phyloP scores from a whole-genome alignment of 225 moss, liverwort and hornwort genomes.

The Marchantia polymorpha region DNA sequence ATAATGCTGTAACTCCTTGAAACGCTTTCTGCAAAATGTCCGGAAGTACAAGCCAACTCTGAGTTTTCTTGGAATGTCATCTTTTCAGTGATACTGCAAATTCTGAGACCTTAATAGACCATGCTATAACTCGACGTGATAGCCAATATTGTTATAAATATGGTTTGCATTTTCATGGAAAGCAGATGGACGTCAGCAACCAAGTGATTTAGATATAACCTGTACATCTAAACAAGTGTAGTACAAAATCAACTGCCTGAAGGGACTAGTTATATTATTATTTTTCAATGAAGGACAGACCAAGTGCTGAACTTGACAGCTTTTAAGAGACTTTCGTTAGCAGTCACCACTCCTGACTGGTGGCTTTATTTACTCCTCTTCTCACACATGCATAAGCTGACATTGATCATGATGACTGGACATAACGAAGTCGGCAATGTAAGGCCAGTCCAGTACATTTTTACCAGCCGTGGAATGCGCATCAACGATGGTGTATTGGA shows the following conservation, averaged over 20 bases:
- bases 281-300: background rate
- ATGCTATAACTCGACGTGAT: no score
- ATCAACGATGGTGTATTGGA: conserved; percentile 78
- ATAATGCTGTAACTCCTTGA: conserved; percentile 79
- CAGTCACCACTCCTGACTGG: background rate
- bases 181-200: no score
- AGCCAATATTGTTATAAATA: no score
- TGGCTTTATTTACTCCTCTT: background rate
- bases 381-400: background rate
- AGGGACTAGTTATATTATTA: no score
- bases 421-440: background rate
- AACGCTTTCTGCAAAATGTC: conserved; percentile 62
- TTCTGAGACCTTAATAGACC: no score
- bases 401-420: background rate
- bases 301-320: background rate
- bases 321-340: background rate
- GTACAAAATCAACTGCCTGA: no score
- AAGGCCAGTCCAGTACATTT: background rate
- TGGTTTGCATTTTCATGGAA: no score
- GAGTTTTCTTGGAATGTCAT: no score
- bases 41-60: no score
- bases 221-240: no score
- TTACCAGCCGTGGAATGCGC: conserved; percentile 80
- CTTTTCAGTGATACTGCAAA: no score
- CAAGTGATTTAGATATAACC: no score